Conservation (phyloP, 2,329 filamentous ascomycete genomes). For the Cucurbitaria berberidis region DNA sequence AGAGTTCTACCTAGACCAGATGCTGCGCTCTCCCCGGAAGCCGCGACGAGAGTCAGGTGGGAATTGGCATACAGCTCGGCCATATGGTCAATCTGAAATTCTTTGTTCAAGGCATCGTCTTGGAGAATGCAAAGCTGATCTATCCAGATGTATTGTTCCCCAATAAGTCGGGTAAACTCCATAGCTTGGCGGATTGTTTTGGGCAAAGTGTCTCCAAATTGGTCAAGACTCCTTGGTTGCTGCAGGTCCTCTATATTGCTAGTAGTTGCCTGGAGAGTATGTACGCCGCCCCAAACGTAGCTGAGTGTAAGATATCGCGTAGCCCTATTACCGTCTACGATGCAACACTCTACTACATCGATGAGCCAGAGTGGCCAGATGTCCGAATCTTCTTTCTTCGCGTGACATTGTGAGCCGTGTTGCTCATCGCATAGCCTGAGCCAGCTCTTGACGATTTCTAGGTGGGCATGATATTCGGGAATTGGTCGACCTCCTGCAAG, state of each 20-base stretch:
- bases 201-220: not conserved
- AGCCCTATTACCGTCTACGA: not conserved
- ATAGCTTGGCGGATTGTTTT: not conserved
- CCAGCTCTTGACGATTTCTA: not conserved
- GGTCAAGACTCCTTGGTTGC: not conserved
- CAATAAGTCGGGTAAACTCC: not conserved
- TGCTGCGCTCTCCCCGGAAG: not conserved
- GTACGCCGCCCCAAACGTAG: not conserved
- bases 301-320: not conserved
- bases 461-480: not conserved
- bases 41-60: not conserved
- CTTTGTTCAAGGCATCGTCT: not conserved
- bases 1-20: not conserved
- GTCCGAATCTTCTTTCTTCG: not conserved
- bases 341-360: not conserved
- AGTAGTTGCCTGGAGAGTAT: not conserved
- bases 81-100: not conserved
- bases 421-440: not conserved
- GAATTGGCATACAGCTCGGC: not conserved
- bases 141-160: not conserved
- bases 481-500: too few species aligned
- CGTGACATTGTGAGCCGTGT: not conserved
- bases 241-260: not conserved
- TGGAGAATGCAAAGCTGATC: not conserved
- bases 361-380: not conserved